These are phyloP conservation scores for Sporisorium scitamineum DNA, from an alignment of 1,284 basidiomycete genomes.

Conservation along the genomic window DNA sequence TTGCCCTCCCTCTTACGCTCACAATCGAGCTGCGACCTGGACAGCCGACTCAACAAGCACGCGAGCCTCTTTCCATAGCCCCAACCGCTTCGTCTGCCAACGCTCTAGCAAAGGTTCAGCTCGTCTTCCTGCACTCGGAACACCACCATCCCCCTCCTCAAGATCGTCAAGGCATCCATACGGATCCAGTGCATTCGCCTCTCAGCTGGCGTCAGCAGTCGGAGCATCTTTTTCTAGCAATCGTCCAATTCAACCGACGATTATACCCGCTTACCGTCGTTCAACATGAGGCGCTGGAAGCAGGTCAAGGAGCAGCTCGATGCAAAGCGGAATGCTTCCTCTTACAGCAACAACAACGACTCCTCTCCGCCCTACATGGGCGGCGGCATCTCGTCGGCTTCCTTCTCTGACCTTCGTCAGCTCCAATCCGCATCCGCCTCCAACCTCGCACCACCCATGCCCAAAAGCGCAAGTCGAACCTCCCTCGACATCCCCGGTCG, in stretches of 20 bases:
- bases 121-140: conserved; percentile 1
- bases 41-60: background rate
- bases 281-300: conserved; percentile 40
- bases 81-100: background rate
- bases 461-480: conserved; percentile 38
- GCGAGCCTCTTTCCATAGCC: background rate
- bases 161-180: conserved; percentile 2
- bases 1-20: background rate
- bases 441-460: conserved; percentile 30
- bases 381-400: conserved; percentile 39
- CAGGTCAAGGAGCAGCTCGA: conserved; percentile 47
- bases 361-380: conserved; percentile 28
- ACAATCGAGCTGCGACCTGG: background rate
- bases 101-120: background rate
- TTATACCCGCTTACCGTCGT: background rate
- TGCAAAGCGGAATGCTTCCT: conserved; percentile 35
- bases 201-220: background rate
- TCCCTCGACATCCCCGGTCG: conserved; percentile 45
- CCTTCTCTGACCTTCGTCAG: conserved; percentile 34
- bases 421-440: conserved; percentile 17
- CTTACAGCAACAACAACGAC: conserved; percentile 12
- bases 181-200: background rate
- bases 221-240: background rate
- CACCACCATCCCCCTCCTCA: conserved; percentile 4
- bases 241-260: background rate